Base-by-base conservation (phyloP, 108 stramenopile species). In the Pinguiococcus pyrenoidosus region DNA sequence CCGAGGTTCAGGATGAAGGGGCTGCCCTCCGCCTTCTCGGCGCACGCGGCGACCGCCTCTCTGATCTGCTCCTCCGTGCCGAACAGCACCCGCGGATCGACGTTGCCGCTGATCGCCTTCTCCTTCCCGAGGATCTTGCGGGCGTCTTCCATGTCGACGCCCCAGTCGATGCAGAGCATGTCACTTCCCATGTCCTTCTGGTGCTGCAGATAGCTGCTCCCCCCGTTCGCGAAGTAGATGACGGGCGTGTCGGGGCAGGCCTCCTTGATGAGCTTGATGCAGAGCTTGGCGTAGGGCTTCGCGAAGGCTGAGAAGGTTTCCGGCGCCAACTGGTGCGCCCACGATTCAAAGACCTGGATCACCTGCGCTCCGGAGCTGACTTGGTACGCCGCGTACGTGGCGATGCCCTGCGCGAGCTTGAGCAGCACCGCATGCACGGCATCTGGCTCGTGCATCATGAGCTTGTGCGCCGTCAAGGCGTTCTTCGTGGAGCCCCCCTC, bases 201-300 rank as follows among this genome's bases (percentile, higher is more conserved):
- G 5, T 77, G 51, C 58, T 92, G 90, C 43, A 95, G 70, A 53
- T 85, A 92, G 33, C 75, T 68, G 23, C 83, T 83, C 38, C 89
- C 96, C 14, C 90, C 89, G 53, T 94, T 87, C 45, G 91, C 96
- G 57, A 95, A 98, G 73, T 89, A 92, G 49, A 92, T 93, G 14
- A 99, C 83, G 20, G 93, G 93, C 3, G 86, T 84, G 35, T 78
- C 72, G 13, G 93, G 93, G 49, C 88, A 62, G 9, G 62, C 24
- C 35, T 76, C 71, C 61, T 89, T 89, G 56, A 92, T 77, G 43
- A 85, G 87, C 32, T 69, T 29, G 59, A 87, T 88, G 44, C 83
- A 78, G 51, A 78, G 76, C 58, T 89, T 69, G 6, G 90, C 92
- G 73, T 99, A 96, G 1, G 96, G 92, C 33, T 91, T 32, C 43